These are phyloP conservation scores for Gaertneriomyces semiglobifer DNA, from an alignment of 192 early-diverging fungal species.

Conservation along the genomic window DNA sequence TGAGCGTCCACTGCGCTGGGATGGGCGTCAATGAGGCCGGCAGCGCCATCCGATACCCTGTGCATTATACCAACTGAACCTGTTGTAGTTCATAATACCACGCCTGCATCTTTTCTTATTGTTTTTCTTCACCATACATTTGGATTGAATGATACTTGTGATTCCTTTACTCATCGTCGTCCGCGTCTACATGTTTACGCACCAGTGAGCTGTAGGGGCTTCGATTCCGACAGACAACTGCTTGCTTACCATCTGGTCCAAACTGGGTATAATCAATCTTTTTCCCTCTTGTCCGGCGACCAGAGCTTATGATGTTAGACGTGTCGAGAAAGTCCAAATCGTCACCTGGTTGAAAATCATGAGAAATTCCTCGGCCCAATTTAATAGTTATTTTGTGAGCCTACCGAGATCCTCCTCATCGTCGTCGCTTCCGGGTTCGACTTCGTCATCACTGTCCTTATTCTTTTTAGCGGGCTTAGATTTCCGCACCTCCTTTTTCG, in stretches of 20 bases:
- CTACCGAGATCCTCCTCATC: slow-evolving; percentile 45
- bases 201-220: no score
- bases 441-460: slow-evolving; percentile 35
- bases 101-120: no score
- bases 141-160: no score
- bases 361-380: neutral
- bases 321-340: slow-evolving; percentile 61
- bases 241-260: slow-evolving; percentile 47
- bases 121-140: no score
- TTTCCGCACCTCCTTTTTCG: neutral
- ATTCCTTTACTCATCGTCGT: no score
- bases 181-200: no score
- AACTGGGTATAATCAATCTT: slow-evolving; percentile 73
- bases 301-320: slow-evolving; percentile 58
- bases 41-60: no score
- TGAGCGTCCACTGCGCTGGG: neutral
- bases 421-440: slow-evolving; percentile 22
- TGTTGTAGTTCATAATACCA: no score
- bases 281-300: slow-evolving; percentile 66
- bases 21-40: no score
- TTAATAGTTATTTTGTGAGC: neutral
- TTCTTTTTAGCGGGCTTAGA: slow-evolving; percentile 29
- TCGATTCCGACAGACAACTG: no score
- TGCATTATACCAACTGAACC: no score
- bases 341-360: slow-evolving; percentile 39